Conservation (phyloP, 2,329 filamentous ascomycete species). For the Fusarium secorum region DNA sequence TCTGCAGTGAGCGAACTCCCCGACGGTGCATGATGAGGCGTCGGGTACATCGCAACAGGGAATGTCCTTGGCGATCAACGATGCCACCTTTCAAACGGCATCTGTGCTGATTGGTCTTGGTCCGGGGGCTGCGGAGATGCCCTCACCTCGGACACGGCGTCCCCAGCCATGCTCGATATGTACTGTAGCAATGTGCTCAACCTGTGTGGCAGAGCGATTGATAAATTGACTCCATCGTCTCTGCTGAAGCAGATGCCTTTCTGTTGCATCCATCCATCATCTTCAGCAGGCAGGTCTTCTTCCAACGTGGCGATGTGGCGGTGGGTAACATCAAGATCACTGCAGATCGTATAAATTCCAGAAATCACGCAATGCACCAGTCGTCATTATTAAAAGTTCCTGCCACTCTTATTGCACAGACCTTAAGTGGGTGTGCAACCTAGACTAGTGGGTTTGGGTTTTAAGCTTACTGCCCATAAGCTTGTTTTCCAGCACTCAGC, state of each 20-base stretch:
- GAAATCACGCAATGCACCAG: conserved; percentile 13
- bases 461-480: conserved; percentile 28
- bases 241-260: background rate
- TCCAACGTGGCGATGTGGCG: conserved; percentile 6
- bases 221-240: background rate
- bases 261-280: background rate
- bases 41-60: background rate
- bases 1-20: conserved; percentile 11
- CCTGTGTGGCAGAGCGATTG: background rate
- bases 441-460: background rate
- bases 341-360: background rate
- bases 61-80: conserved; percentile 9
- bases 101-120: conserved; percentile 1
- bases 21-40: conserved; percentile 7
- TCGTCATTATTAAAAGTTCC: background rate
- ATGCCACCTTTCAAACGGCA: background rate
- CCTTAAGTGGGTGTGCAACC: background rate
- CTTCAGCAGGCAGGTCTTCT: background rate
- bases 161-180: background rate
- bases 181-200: background rate
- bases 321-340: background rate
- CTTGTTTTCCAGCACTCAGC: conserved; percentile 19
- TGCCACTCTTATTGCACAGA: background rate
- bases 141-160: conserved; percentile 13
- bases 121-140: background rate